Conservation (phyloP, 768 basidiomycete species). For the Tylopilus cervinicoccineus region DNA sequence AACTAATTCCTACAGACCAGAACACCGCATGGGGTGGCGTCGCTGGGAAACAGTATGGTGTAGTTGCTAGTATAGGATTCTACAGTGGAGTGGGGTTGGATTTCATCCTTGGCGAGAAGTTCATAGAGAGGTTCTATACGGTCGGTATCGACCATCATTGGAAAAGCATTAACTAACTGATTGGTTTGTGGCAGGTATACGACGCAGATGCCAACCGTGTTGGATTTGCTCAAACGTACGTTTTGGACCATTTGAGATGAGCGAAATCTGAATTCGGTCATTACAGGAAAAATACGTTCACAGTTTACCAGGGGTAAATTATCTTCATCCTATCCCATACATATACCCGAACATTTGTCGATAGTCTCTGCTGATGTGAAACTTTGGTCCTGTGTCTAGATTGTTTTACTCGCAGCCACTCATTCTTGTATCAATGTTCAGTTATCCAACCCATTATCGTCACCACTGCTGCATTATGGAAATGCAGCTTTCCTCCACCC, state of each 20-base stretch:
- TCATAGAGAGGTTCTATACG: neutral
- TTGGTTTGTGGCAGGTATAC: neutral
- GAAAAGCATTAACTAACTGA: neutral
- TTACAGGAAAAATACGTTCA: neutral
- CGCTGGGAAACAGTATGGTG: constrained; percentile 7
- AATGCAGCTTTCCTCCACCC: no score
- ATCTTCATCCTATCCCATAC: no score
- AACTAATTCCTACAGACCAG: constrained; percentile 14
- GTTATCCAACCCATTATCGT: no score
- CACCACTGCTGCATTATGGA: no score
- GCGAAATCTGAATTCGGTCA: neutral
- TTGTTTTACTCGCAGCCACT: no score
- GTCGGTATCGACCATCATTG: neutral
- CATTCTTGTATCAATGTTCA: no score
- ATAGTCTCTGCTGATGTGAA: no score
- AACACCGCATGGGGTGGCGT: constrained; percentile 15
- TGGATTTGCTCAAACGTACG: neutral
- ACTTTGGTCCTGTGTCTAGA: no score
- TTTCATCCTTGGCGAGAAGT: neutral
- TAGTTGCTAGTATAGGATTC: neutral
- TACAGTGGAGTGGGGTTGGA: neutral
- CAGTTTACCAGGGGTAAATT: neutral
- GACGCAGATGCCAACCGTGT: neutral
- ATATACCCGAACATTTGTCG: no score
- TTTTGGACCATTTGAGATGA: neutral